phyloP scores from a whole-genome alignment of 495 filamentous ascomycete genomes.

The Bombardia bombarda region DNA sequence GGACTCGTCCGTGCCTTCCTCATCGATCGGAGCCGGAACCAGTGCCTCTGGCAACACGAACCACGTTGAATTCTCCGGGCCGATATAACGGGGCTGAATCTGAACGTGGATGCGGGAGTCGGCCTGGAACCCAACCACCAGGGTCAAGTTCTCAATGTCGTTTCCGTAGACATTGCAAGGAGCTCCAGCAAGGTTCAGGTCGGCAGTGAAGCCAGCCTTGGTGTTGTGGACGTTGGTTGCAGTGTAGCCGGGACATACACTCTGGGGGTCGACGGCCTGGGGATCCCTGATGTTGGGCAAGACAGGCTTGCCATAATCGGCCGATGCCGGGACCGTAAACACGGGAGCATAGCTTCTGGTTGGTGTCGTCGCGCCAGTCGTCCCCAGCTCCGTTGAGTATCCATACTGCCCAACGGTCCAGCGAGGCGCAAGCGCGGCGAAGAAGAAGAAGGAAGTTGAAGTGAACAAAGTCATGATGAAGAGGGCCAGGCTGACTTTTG shows the following conservation, averaged over 20 bases:
- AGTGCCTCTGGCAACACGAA: slow-evolving; percentile 58
- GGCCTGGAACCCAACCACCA: slow-evolving; percentile 66
- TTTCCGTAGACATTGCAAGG: slow-evolving; percentile 68
- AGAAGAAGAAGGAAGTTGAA: slow-evolving; percentile 8
- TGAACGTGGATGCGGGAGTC: slow-evolving; percentile 67
- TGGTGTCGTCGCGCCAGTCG: too few relatives aligned
- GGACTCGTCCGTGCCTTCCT: slow-evolving; percentile 24
- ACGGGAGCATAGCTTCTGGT: slow-evolving; percentile 3
- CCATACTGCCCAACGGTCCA: neutral
- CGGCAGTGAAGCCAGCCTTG: slow-evolving; percentile 46
- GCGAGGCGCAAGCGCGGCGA: slow-evolving; percentile 2
- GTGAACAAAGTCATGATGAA: slow-evolving; percentile 16
- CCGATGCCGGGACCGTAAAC: slow-evolving; percentile 43
- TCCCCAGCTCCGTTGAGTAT: too few relatives aligned
- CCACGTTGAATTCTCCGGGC: slow-evolving; percentile 56
- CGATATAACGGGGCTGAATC: slow-evolving; percentile 62
- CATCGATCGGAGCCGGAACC: slow-evolving; percentile 50
- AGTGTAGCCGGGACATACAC: slow-evolving; percentile 68
- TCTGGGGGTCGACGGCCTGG: slow-evolving; percentile 61
- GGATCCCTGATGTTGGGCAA: slow-evolving; percentile 69
- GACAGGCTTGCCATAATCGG: slow-evolving; percentile 48
- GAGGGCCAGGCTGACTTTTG: neutral
- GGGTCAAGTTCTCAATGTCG: slow-evolving; percentile 55
- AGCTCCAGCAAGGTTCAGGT: slow-evolving; percentile 56
- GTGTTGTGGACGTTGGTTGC: slow-evolving; percentile 52